Percentiles rank a stretch among this genome's conserved stretches.
Evolutionary conservation across 2,329 filamentous ascomycete species (phyloP).

Genomic region (Phoma herbarum): DNA sequence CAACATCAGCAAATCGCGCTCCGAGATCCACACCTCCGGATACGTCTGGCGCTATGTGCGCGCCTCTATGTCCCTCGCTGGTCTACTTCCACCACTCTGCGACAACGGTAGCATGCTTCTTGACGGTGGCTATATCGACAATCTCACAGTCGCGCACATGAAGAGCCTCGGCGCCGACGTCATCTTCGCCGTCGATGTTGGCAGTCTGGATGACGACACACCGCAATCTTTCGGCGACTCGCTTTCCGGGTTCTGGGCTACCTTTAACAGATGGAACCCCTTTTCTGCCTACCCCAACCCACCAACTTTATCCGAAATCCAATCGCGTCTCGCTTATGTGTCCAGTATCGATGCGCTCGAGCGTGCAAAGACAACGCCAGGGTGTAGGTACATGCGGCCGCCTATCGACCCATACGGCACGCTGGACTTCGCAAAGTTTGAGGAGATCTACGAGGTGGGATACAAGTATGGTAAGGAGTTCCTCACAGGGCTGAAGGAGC

Average conservation of each 20-base stretch:
- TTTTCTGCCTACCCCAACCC: conserved; percentile 90
- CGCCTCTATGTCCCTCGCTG: conserved; percentile 95
- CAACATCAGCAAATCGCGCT: conserved; percentile 93
- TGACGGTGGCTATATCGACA: conserved; percentile 97
- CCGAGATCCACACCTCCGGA: conserved; percentile 92
- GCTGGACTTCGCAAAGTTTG: conserved; percentile 95
- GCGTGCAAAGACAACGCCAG: conserved; percentile 86
- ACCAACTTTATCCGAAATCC: conserved; percentile 93
- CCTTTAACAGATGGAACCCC: conserved; percentile 96
- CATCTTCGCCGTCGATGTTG: conserved; percentile 96
- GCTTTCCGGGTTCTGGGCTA: conserved; percentile 92
- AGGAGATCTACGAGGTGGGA: conserved; percentile 92
- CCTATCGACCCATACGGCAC: conserved; percentile 94
- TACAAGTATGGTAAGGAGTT: conserved; percentile 87
- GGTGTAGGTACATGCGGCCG: conserved; percentile 95
- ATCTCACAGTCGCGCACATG: conserved; percentile 97
- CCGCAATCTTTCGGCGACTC: conserved; percentile 95
- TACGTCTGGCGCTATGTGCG: conserved; percentile 98
- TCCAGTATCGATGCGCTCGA: conserved; percentile 94
- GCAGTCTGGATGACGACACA: conserved; percentile 87
- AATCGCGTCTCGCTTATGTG: conserved; percentile 92
- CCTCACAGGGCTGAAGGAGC: conserved; percentile 76
- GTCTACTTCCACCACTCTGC: conserved; percentile 89
- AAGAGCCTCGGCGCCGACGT: conserved; percentile 90
- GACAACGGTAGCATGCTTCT: conserved; percentile 97